phyloP scores from a whole-genome alignment of 495 filamentous ascomycete genomes.

The Aspergillus steynii region DNA sequence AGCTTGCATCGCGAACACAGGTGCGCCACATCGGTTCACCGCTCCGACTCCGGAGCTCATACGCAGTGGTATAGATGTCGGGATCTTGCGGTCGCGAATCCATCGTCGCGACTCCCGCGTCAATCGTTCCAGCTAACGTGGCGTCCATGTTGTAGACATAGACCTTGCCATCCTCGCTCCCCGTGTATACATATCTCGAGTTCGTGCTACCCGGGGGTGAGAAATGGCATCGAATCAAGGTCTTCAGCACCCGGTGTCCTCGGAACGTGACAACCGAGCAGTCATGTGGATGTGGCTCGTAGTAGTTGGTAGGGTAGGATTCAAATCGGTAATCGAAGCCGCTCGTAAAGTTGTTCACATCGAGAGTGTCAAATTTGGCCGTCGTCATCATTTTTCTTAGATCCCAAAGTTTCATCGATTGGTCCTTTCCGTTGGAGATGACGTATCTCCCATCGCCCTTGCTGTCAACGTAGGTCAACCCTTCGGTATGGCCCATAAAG shows the following conservation, averaged over 20 bases:
- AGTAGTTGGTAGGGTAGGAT: constrained; percentile 65
- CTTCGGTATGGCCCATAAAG: constrained; percentile 92
- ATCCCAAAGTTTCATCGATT: constrained; percentile 98
- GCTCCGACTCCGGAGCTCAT: constrained; percentile 35
- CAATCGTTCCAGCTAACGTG: constrained; percentile 76
- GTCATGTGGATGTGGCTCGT: constrained; percentile 78
- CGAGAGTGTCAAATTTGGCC: constrained; percentile 56
- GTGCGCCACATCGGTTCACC: constrained; percentile 63
- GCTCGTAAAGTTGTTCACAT: constrained; percentile 57
- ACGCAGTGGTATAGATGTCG: constrained; percentile 37
- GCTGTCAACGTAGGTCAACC: constrained; percentile 91
- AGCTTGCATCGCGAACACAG: constrained; percentile 88
- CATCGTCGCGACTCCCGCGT: constrained; percentile 68
- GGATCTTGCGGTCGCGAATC: constrained; percentile 57
- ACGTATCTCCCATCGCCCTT: constrained; percentile 96
- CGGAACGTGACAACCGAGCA: constrained; percentile 91
- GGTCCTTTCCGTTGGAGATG: constrained; percentile 92
- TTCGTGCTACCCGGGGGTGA: constrained; percentile 86
- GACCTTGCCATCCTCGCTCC: constrained; percentile 82
- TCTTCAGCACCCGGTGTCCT: constrained; percentile 84
- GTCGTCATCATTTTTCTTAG: constrained; percentile 78
- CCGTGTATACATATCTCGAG: constrained; percentile 89
- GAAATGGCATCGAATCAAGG: constrained; percentile 94
- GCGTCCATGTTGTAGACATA: constrained; percentile 95
- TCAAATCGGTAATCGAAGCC: constrained; percentile 87